Evolutionary conservation across 2,329 filamentous ascomycete species (phyloP), one percentile per base, ranked within the genome.

Genomic region (Bisporella sp.): DNA sequence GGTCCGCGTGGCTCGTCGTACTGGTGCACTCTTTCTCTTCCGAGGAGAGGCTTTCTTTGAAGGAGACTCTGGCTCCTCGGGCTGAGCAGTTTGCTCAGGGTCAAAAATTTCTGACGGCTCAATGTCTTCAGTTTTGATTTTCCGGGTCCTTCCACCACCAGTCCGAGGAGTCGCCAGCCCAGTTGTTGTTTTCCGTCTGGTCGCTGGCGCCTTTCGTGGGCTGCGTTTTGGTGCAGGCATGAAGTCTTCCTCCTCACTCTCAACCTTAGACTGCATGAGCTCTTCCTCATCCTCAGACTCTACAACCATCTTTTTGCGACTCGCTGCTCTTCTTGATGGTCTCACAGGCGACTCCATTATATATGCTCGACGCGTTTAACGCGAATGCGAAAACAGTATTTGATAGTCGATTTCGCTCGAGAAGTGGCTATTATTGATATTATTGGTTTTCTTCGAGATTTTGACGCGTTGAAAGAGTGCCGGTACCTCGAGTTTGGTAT

Each of bases 281-380:
- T 89, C 87, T 52, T 95, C 89, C 41, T 92, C 89, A 29, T 81
- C 78, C 21, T 80, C 75, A 6, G 84, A 89, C 57, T 95, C 89
- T 53, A 91, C 73, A 45, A 95, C 77, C 46, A 85, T 80, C 60
- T 83, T 86, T 61, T 85, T 82, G 64, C 89, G 80, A 28, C 85
- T 68, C 41, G 77, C 76, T 46, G 73, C 76, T 50, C 82, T 75
- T 64, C 84, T 75, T 50, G 78, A 77, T 8, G 82, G 76, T 58
- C 84, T 74, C 43, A 75, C 69, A 33, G 73, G 62, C n/a, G 64
- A 62, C 59, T 63, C 63, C 4, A 61, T 62, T 57, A 60, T 61
- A 32, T 50, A 56, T 5, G 33, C 21, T 21, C 21, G 21, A 21
- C 21, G 21, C 21, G 21, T 21, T 21, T 21, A 21, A 2, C 21